phyloP scores from a whole-genome alignment of 768 basidiomycete genomes.

The Coprinopsis marcescibilis region DNA sequence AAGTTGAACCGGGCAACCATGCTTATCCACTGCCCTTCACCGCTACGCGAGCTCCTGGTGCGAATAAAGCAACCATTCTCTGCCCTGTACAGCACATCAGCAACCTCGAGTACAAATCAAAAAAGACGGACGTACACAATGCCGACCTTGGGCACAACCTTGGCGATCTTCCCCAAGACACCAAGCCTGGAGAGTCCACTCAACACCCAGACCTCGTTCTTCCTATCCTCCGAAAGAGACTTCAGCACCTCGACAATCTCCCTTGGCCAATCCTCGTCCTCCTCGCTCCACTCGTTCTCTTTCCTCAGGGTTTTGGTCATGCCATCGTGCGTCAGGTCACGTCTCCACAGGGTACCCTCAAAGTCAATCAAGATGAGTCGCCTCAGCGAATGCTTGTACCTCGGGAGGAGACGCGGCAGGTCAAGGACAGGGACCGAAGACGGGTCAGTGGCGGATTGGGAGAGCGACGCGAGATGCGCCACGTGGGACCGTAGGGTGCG shows the following conservation, averaged over 20 bases:
- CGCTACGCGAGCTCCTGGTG: conserved; percentile 28
- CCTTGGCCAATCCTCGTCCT: conserved; percentile 23
- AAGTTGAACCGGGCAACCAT: conserved; percentile 77
- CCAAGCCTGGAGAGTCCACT: conserved; percentile 66
- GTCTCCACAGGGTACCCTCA: conserved; percentile 74
- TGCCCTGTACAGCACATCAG: conserved; percentile 38
- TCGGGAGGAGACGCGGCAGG: conserved; percentile 49
- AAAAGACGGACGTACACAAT: conserved; percentile 51
- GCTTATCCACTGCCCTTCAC: conserved; percentile 56
- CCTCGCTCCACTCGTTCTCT: conserved; percentile 16
- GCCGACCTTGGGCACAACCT: conserved; percentile 60
- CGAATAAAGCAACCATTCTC: conserved; percentile 88
- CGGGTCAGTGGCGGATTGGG: conserved; percentile 16
- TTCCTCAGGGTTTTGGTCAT: conserved; percentile 32
- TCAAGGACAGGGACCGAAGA: conserved; percentile 27
- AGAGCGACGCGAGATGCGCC: conserved; percentile 42
- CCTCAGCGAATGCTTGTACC: conserved; percentile 59
- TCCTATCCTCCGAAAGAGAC: conserved; percentile 52
- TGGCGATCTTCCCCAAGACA: conserved; percentile 57
- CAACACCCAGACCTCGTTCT: conserved; percentile 78
- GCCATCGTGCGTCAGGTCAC: conserved; percentile 47
- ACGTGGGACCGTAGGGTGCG: conserved; percentile 67
- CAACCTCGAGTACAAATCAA: conserved; percentile 1
- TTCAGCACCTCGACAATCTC: conserved; percentile 46
- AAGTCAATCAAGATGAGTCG: conserved; percentile 72